Percentiles rank a stretch among this genome's conserved stretches.
phyloP scores from a whole-genome alignment of 2,329 filamentous ascomycete genomes.

The Ascochyta lentis region DNA sequence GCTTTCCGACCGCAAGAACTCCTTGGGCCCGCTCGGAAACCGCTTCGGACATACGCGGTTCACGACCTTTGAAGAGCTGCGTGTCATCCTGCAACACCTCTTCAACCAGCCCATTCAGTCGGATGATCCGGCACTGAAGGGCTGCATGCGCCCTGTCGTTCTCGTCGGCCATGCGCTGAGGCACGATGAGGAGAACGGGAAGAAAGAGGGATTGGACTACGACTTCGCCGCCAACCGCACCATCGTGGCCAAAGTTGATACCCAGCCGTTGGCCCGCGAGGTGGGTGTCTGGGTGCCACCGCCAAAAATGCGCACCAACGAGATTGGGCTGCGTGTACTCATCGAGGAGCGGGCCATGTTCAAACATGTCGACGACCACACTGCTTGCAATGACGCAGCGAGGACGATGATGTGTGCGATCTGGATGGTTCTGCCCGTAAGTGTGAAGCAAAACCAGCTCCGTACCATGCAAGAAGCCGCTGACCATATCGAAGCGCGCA shows the following conservation, averaged over 20 bases:
- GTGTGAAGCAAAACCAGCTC: not conserved
- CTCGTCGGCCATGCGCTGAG: conserved; percentile 32
- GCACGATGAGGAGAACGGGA: conserved; percentile 29
- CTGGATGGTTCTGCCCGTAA: conserved; percentile 16
- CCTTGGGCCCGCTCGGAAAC: conserved; percentile 26
- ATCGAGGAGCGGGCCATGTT: conserved; percentile 16
- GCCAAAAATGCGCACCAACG: conserved; percentile 1
- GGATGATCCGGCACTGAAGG: not conserved
- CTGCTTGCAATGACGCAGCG: conserved; percentile 30
- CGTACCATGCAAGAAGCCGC: conserved; percentile 15
- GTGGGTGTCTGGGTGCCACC: conserved; percentile 5
- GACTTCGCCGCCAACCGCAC: conserved; percentile 16
- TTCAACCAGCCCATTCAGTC: conserved; percentile 22
- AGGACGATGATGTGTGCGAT: conserved; percentile 35
- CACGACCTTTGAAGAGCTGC: conserved; percentile 18
- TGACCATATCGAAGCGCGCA: conserved; percentile 6
- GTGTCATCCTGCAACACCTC: conserved; percentile 17
- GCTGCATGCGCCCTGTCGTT: conserved; percentile 27
- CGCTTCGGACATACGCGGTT: conserved; percentile 33
- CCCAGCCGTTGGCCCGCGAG: conserved; percentile 28
- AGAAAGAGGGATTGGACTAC: conserved; percentile 22
- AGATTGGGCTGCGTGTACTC: conserved; percentile 20
- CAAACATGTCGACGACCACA: conserved; percentile 24
- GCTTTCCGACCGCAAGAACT: conserved; percentile 6
- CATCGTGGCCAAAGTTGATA: conserved; percentile 31